Base-by-base conservation (phyloP, 495 filamentous ascomycete genomes). In the Aspergillus incahuasiensis region DNA sequence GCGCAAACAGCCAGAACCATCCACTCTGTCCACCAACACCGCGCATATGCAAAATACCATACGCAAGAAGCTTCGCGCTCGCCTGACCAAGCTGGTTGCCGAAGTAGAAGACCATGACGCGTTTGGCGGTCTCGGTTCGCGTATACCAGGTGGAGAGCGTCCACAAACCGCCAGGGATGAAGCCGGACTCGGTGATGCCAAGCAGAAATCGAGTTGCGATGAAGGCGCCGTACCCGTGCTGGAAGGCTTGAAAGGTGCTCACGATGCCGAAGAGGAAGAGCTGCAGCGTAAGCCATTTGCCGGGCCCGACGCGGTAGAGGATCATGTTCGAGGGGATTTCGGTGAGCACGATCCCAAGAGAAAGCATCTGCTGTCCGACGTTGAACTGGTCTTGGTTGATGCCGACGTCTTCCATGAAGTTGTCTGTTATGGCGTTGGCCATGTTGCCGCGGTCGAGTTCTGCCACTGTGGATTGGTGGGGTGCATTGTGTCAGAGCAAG, bases 321-420 rank as follows among this genome's bases (percentile, higher is more conserved):
- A 84, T 63, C 0, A 82, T 68, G 53, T 83, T 83, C 32, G 74
- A 79, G 0, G 80, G 80, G n/a, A 85, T 79, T 52, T 84, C 81
- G 1, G 79, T 69, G 3, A 83, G 54, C 3, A 83, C 80, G 28
- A 84, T 82, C 1, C 81, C 80, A 5, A 75, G 71, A 0, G 75
- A 79, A 0, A 84, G 68, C 39, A 85, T 63, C 56, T 79, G 76
- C 3, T 74, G 71, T 13, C 82, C 82, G 43, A 79, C 62, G 35
- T 84, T 85, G 59, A 84, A 74, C 61, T 84, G 78, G 49, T 79
- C 77, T 6, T 79, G 79, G 6, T 68, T 74, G 54, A 85, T 79
- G 20, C 70, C 68, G 12, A 83, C 66, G 45, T 84, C 82, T 28
- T 70, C 52, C 2, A 75, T 75, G 53, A 84, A 78, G 38, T 66